These are phyloP conservation scores for Pseudozyma flocculosa DNA, from an alignment of 1,284 basidiomycete species.

Conservation along the genomic window DNA sequence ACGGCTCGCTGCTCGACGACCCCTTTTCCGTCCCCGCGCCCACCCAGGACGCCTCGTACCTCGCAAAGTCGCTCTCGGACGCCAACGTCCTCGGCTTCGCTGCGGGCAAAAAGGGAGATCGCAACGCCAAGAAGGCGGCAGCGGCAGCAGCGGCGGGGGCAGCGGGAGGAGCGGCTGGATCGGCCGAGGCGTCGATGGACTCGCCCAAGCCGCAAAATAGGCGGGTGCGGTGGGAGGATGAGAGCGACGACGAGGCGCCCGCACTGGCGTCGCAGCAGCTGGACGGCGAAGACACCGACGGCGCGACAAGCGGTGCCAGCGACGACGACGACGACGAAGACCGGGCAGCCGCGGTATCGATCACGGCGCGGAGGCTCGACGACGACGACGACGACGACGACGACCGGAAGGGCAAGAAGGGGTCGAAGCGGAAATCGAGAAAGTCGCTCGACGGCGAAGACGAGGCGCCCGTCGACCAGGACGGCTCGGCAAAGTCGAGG, in stretches of 20 bases:
- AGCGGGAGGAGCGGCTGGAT: too few relatives aligned
- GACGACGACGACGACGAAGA: background rate
- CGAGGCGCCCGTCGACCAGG: background rate
- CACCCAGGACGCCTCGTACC: slow-evolving; percentile 22
- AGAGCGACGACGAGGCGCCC: background rate
- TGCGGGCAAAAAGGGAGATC: slow-evolving; percentile 6
- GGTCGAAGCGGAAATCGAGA: background rate
- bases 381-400: background rate
- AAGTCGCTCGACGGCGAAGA: slow-evolving; percentile 1
- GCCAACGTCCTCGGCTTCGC: slow-evolving; percentile 20
- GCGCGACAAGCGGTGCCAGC: too few relatives aligned
- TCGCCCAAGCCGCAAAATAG: background rate
- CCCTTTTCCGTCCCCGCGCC: slow-evolving; percentile 68
- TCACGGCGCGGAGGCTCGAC: background rate
- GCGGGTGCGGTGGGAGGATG: slow-evolving; percentile 12
- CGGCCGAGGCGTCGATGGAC: background rate
- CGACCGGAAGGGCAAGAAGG: background rate
- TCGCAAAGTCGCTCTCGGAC: slow-evolving; percentile 29
- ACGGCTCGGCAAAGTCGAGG: background rate
- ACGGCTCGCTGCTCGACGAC: slow-evolving; percentile 82
- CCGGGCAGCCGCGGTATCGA: background rate
- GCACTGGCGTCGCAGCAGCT: too few relatives aligned
- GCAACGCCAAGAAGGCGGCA: too few relatives aligned
- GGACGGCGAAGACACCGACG: too few relatives aligned
- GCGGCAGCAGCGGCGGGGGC: too few relatives aligned